Evolutionary conservation across 179 eudicot species (phyloP), one percentile per base, ranked within the genome.

Genomic region (Spinacia oleracea): DNA sequence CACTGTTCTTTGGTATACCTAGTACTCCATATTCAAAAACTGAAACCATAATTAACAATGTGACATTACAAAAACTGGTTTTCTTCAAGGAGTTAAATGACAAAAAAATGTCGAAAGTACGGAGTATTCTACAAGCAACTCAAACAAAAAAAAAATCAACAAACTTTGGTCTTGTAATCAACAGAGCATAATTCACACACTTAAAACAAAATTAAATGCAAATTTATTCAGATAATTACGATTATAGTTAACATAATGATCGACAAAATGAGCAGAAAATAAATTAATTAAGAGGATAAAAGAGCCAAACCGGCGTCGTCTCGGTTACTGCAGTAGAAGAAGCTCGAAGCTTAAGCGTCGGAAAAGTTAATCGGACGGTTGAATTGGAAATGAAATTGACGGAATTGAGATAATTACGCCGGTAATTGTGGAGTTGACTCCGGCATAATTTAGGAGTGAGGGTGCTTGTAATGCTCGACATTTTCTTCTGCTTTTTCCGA

Each of bases 231-330:
- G 16, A 42, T 2, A n/a, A 25, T 2, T 29, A 46, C 4, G 7
- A 20, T 4, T 21, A 63, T 0, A 46, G 67, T 9, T 20, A 65
- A 74, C 4, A 7, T 1, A 71, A 72, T 18, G 15, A n/a, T 25
- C 50, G 2, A 55, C 23, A 9, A 50, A 6, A 32, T 46, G 16
- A 45, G 56, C 23, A 12, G 9, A 12, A 35, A 50, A 43, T 3
- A 2, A 55, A 65, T 29, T 27, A 25, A 27, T 34, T 8, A 65
- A 4, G n/a, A 71, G 4, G 42, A 34, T 25, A 67, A 60, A 27
- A 63, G 20, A 58, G 68, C 3, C 20, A 29, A 72, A 88, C 91
- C 84, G 83, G 81, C 75, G 84, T 74, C 65, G 91, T 79, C 72
- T 85, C 83, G 40, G 70, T 60, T 68, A 70, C 43, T 46, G 82